phyloP scores from a whole-genome alignment of 2,329 filamentous ascomycete species.

The Colletotrichum eleusines region DNA sequence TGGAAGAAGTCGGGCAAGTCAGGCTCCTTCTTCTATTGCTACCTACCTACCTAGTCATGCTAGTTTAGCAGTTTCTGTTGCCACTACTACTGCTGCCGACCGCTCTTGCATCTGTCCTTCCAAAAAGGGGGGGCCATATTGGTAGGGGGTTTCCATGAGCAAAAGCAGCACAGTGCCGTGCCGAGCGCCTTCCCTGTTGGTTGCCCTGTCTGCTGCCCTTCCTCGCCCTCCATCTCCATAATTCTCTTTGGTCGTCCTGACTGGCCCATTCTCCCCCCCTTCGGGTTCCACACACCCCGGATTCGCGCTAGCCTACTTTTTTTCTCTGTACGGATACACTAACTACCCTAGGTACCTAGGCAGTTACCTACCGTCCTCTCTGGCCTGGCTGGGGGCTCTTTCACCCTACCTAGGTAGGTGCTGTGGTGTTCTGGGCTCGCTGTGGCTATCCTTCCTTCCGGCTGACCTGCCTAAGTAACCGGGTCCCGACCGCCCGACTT shows the following conservation, averaged over 20 bases:
- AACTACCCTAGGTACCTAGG: no score
- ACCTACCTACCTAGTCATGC: slow-evolving; percentile 9
- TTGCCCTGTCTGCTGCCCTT: slow-evolving; percentile 39
- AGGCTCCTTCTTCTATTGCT: not conserved
- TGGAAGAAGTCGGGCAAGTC: not conserved
- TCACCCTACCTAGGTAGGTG: no score
- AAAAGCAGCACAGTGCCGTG: slow-evolving; percentile 6
- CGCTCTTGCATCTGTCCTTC: slow-evolving; percentile 1
- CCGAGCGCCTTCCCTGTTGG: not conserved
- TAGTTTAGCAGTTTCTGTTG: slow-evolving; percentile 29
- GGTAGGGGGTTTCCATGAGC: not conserved
- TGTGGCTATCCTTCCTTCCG: slow-evolving; percentile 21
- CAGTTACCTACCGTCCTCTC: not conserved
- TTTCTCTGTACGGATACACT: no score
- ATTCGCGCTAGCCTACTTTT: slow-evolving; percentile 9
- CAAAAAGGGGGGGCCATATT: not conserved
- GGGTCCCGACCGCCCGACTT: slow-evolving; percentile 36
- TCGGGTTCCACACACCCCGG: slow-evolving; percentile 19
- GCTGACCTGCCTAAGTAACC: slow-evolving; percentile 10
- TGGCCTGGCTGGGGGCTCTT: not conserved
- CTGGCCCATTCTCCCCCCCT: slow-evolving; percentile 40
- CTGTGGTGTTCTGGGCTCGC: slow-evolving; percentile 4
- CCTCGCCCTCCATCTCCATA: slow-evolving; percentile 48
- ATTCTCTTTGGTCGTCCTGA: slow-evolving; percentile 35
- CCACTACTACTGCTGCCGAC: slow-evolving; percentile 35